Evolutionary conservation across 257 asterid species (phyloP).

Genomic region (Solanum dulcamara): DNA sequence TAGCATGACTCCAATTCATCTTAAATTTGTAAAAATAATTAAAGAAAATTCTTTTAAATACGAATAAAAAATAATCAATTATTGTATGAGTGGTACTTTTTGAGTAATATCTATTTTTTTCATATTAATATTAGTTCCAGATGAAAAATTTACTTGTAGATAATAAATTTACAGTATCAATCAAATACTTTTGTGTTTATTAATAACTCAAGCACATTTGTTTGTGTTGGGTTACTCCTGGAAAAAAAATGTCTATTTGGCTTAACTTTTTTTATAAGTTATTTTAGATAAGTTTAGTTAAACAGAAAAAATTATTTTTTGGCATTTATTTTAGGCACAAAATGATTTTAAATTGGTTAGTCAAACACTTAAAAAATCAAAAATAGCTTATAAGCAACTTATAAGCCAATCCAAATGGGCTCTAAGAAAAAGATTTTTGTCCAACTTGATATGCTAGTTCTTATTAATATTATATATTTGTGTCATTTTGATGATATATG

Average conservation of each 20-base stretch:
- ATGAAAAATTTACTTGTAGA: not conserved
- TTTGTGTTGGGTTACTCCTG: not conserved
- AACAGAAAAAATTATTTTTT: too few species aligned
- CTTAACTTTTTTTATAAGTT: too few species aligned
- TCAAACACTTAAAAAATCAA: too few species aligned
- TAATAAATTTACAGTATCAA: not conserved
- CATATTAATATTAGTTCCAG: not conserved
- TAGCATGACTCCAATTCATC: not conserved
- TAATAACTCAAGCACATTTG: not conserved
- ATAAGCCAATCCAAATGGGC: too few species aligned
- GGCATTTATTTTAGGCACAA: too few species aligned
- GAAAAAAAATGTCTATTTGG: too few species aligned
- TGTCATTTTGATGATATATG: not conserved
- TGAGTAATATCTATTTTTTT: not conserved
- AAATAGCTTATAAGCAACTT: too few species aligned
- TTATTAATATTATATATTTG: not conserved
- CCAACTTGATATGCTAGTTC: not conserved
- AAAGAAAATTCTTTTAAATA: not conserved
- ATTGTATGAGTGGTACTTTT: not conserved
- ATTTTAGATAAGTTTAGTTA: too few species aligned
- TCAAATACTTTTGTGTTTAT: not conserved
- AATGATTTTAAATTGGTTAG: too few species aligned
- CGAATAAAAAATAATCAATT: too few species aligned
- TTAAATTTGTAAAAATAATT: not conserved
- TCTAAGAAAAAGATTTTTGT: not conserved